Evolutionary conservation across 768 basidiomycete species (phyloP), one percentile per base, ranked within the genome.

Genomic region (Strobilomyces echinocephalus): DNA sequence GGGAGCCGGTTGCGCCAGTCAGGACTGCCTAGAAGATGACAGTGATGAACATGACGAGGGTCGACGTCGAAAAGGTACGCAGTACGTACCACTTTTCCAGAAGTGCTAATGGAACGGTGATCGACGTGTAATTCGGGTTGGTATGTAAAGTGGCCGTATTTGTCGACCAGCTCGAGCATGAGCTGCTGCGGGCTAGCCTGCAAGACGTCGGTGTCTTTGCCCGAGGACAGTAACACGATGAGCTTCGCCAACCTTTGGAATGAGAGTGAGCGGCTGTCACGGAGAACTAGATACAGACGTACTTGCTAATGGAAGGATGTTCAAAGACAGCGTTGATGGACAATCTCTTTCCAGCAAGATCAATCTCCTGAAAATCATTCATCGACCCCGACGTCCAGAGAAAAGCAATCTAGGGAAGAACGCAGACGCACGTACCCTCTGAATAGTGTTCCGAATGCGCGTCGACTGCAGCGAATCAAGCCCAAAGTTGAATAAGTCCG

Each of bases 391-490:
- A 30, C 6, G 30, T 62, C 20, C 69, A 12, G 63, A 35, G 52
- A 58, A 6, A 73, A 55, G 51, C 24, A 24, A 24, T 24, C 24
- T 24, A 24, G 69, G 68, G 12, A 20, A 72, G 44, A 12, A 4
- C 41, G 48, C 53, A 30, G 9, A 30, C 9, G 9, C 6, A 8
- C 30, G 30, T 5, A 73, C 73, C 60, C 77, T 76, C 57, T 76
- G 76, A 39, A 73, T 62, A 2, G 68, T 65, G 59, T 82, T 83
- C 21, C 79, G 63, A 28, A 83, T 74, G n/a, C 78, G 67, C 4
- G 76, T 75, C 11, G 76, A 77, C 53, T 80, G 76, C 20, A 82
- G 59, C 10, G 80, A 80, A 60, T 83, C 79, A 30, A 83, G 69
- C 24, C 82, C 82, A 44, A 75, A 79, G 0, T 73, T 61, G 38